Conservation (phyloP, 345 rosid species). For the Toxicodendron radicans region DNA sequence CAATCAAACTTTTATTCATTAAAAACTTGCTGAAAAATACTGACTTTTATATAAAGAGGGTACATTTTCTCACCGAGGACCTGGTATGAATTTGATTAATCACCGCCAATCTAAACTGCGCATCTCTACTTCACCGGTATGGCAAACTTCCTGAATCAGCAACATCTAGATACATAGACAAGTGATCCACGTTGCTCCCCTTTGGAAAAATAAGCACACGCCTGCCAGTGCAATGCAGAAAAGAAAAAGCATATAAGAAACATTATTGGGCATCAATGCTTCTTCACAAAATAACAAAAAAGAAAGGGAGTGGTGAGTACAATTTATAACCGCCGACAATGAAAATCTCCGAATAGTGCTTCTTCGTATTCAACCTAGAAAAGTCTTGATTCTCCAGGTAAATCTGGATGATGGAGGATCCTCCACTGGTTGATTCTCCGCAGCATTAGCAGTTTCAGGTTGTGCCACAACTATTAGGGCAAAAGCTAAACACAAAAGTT, state of each 20-base stretch:
- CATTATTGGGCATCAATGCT: slow-evolving; percentile 9
- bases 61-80: slow-evolving; percentile 84
- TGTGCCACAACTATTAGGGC: slow-evolving; percentile 41
- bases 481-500: neutral
- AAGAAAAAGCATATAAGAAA: slow-evolving; percentile 23
- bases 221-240: slow-evolving; percentile 43
- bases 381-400: slow-evolving; percentile 81
- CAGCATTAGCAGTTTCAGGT: neutral
- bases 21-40: neutral
- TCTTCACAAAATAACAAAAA: neutral
- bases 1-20: slow-evolving; percentile 1
- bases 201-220: slow-evolving; percentile 81
- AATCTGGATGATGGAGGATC: slow-evolving; percentile 54
- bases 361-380: slow-evolving; percentile 68
- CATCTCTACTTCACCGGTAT: slow-evolving; percentile 90
- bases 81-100: slow-evolving; percentile 73
- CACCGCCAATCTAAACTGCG: slow-evolving; percentile 85
- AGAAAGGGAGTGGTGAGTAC: slow-evolving; percentile 30
- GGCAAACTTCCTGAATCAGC: slow-evolving; percentile 78
- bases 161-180: slow-evolving; percentile 97
- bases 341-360: slow-evolving; percentile 75
- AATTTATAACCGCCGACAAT: slow-evolving; percentile 88
- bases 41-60: neutral
- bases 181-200: slow-evolving; percentile 87
- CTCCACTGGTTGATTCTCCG: too few relatives aligned